Percentiles rank a stretch among this genome's conserved stretches.
Evolutionary conservation across 352 stramenopile species (phyloP).

Genomic region (Globisporangium echinulatum): DNA sequence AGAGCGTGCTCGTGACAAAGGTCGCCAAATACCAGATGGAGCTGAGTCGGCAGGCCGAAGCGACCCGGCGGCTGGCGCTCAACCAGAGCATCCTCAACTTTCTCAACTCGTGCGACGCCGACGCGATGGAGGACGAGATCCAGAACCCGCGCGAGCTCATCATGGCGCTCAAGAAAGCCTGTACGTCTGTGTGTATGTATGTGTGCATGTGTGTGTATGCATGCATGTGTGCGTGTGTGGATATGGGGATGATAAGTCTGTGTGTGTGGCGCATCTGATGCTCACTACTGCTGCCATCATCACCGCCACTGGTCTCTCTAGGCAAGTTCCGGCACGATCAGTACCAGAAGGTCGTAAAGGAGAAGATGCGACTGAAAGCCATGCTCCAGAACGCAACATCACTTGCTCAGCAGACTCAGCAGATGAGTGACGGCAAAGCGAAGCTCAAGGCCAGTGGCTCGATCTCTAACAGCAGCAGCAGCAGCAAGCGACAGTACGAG

Average conservation of each 20-base stretch:
- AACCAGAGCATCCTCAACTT: slow-evolving; percentile 77
- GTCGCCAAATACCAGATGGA: slow-evolving; percentile 76
- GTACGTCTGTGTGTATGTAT: slow-evolving; percentile 17
- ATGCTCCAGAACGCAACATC: slow-evolving; percentile 41
- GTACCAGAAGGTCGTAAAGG: slow-evolving; percentile 78
- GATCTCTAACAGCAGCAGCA: slow-evolving; percentile 2
- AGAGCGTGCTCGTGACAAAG: slow-evolving; percentile 56
- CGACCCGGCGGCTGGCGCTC: slow-evolving; percentile 31
- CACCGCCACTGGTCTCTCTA: neutral
- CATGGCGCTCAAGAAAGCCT: slow-evolving; percentile 74
- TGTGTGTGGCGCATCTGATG: neutral
- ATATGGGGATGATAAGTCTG: neutral
- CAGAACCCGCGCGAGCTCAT: slow-evolving; percentile 74
- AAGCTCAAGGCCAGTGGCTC: slow-evolving; percentile 14
- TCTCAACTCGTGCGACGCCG: slow-evolving; percentile 61
- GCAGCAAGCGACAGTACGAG: slow-evolving; percentile 23
- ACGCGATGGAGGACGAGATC: slow-evolving; percentile 65
- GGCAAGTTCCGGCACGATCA: slow-evolving; percentile 71
- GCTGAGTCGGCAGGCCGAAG: slow-evolving; percentile 53
- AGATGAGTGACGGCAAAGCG: slow-evolving; percentile 17
- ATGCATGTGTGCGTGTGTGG: neutral
- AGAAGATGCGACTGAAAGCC: slow-evolving; percentile 65
- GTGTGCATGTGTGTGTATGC: neutral
- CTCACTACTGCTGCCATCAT: neutral
- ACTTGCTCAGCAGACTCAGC: slow-evolving; percentile 11